These are phyloP conservation scores for Omphalea diandra DNA, from an alignment of 441 rosid species.

Conservation along the genomic window DNA sequence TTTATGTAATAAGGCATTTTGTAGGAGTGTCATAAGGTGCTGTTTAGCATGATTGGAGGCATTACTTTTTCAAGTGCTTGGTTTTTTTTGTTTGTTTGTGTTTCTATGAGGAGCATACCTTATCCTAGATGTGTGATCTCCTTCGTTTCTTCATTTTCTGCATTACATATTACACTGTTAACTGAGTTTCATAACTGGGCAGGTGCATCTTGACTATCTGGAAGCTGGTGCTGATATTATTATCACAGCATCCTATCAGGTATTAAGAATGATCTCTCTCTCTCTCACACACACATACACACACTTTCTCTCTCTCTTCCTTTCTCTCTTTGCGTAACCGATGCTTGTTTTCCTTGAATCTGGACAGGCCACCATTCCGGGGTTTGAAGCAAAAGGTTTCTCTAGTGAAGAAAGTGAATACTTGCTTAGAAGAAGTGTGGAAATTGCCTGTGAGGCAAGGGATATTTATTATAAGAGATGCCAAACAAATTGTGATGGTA, in stretches of 20 bases:
- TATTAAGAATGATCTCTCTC: conserved; percentile 7
- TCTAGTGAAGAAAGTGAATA: conserved; percentile 62
- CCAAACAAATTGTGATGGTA: conserved; percentile 22
- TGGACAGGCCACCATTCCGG: conserved; percentile 83
- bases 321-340: not conserved
- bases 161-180: not conserved
- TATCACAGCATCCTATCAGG: conserved; percentile 85
- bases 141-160: too few relatives aligned
- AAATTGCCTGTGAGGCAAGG: conserved; percentile 74
- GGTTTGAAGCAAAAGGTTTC: conserved; percentile 75
- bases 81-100: not conserved
- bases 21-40: not conserved
- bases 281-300: too few relatives aligned
- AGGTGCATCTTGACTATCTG: conserved; percentile 92
- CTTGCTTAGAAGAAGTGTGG: conserved; percentile 67
- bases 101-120: not conserved
- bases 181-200: conserved; percentile 24
- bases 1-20: not conserved
- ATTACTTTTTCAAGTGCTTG: not conserved
- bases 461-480: conserved; percentile 50
- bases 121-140: not conserved
- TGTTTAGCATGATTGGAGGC: not conserved
- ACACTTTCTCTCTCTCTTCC: conserved; percentile 6
- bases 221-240: conserved; percentile 95
- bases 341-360: conserved; percentile 12